These are phyloP conservation scores for Plectosphaerella cucumerina DNA, from an alignment of 2,329 filamentous ascomycete genomes.

Conservation along the genomic window DNA sequence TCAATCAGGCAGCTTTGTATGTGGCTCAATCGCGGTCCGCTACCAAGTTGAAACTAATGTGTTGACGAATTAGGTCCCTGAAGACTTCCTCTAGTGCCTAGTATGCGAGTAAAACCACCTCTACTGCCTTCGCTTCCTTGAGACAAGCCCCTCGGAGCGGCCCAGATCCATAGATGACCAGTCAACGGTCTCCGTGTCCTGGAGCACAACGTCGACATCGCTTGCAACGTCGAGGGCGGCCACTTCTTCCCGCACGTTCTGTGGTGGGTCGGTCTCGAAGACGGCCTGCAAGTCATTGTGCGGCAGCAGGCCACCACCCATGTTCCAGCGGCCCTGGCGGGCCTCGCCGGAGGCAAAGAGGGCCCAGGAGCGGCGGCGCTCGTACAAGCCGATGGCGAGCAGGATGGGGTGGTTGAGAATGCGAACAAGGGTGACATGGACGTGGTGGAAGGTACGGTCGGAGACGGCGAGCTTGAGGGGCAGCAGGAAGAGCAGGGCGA, in stretches of 20 bases:
- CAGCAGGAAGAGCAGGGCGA: slow-evolving; percentile 58
- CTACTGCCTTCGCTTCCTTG: background rate
- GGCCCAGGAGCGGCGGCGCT: slow-evolving; percentile 43
- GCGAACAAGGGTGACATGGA: slow-evolving; percentile 64
- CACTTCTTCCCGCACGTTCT: slow-evolving; percentile 27
- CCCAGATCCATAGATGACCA: background rate
- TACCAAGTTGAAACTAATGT: too few species aligned
- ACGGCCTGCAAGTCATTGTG: slow-evolving; percentile 58
- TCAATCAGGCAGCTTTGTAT: too few species aligned
- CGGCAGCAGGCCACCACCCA: slow-evolving; percentile 35
- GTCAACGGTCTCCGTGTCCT: slow-evolving; percentile 5
- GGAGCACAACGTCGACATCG: slow-evolving; percentile 6
- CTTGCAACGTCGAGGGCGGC: slow-evolving; percentile 14
- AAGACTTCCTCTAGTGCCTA: too few species aligned
- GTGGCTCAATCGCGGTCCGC: too few species aligned
- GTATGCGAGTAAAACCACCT: too few species aligned
- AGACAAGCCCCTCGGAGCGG: background rate
- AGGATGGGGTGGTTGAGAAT: slow-evolving; percentile 61
- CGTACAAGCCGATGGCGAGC: slow-evolving; percentile 55
- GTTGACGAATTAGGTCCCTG: too few species aligned
- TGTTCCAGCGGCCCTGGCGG: slow-evolving; percentile 39
- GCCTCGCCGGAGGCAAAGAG: slow-evolving; percentile 1
- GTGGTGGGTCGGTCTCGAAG: slow-evolving; percentile 55
- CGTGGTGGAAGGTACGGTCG: slow-evolving; percentile 63
- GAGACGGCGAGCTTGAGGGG: slow-evolving; percentile 61